A percentile compares a stretch with the other conserved stretches of the same genome.
Conservation (phyloP, 208 protist species). For the Wallacemonas sp. region DNA sequence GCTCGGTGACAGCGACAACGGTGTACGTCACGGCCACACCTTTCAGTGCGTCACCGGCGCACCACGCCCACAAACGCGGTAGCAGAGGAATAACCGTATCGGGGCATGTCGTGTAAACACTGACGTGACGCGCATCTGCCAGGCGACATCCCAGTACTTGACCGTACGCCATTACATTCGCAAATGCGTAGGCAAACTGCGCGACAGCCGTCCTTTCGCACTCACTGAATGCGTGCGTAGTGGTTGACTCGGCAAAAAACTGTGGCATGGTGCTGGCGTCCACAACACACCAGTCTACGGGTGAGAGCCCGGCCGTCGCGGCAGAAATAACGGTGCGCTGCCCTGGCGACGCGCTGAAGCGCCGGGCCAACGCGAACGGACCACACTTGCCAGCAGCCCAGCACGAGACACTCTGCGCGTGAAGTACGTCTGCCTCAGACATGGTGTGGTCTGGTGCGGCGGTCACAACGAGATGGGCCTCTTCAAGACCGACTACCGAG, state of each 20-base stretch:
- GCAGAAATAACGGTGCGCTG: background rate
- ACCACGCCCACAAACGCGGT: conserved; percentile 38
- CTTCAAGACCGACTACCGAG: background rate
- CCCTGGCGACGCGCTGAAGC: background rate
- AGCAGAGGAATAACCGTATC: conserved; percentile 25
- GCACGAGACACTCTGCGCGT: conserved; percentile 90
- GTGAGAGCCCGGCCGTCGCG: background rate
- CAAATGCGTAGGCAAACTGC: conserved; percentile 63
- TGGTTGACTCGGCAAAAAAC: no score
- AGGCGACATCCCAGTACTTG: conserved; percentile 11
- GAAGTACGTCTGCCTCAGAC: conserved; percentile 32
- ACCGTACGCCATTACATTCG: conserved; percentile 58
- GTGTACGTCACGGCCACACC: background rate
- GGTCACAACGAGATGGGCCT: background rate
- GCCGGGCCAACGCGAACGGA: conserved; percentile 81
- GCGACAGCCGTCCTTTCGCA: no score
- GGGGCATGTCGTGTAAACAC: conserved; percentile 22
- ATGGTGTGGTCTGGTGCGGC: background rate
- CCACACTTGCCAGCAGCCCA: conserved; percentile 89
- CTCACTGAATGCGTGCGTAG: no score
- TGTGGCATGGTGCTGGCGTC: background rate
- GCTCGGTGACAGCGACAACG: background rate
- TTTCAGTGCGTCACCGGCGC: conserved; percentile 1
- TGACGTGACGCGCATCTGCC: conserved; percentile 21
- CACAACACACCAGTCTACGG: background rate